phyloP scores from a whole-genome alignment of 2,329 filamentous ascomycete species.

The Tolypocladium ovalisporum region DNA sequence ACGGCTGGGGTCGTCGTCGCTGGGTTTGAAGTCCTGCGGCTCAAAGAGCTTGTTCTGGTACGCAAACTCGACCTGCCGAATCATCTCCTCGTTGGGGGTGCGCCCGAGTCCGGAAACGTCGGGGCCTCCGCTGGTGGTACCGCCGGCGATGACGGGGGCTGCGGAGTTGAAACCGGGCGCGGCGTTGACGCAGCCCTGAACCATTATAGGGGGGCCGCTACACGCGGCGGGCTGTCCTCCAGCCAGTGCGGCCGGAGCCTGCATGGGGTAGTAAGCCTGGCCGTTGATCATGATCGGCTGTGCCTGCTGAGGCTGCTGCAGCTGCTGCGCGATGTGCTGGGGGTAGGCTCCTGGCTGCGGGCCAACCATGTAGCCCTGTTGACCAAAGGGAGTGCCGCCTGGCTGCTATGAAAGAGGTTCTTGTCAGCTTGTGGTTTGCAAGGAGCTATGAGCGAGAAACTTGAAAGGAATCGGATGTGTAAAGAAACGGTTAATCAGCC shows the following conservation, averaged over 20 bases:
- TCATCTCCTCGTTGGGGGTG: conserved; percentile 34
- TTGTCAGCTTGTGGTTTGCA: conserved; percentile 5
- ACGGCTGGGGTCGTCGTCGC: conserved; percentile 47
- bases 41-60: conserved; percentile 38
- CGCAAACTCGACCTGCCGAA: conserved; percentile 38
- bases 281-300: conserved; percentile 22
- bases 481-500: background rate
- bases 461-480: background rate
- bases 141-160: conserved; percentile 29
- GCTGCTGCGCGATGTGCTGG: conserved; percentile 11
- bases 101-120: conserved; percentile 42
- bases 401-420: conserved; percentile 15
- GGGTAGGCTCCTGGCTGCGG: conserved; percentile 21
- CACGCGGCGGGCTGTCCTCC: conserved; percentile 17
- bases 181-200: conserved; percentile 9
- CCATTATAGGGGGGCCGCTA: conserved; percentile 11
- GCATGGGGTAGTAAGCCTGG: conserved; percentile 11
- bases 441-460: background rate
- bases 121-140: conserved; percentile 18
- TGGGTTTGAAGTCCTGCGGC: conserved; percentile 52
- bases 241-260: conserved; percentile 5
- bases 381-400: conserved; percentile 16
- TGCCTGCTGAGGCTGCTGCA: no score
- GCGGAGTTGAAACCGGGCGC: conserved; percentile 9
- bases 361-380: conserved; percentile 18